Evolutionary conservation across 1,139 yeast species (phyloP), one percentile per base, ranked within the genome.

Genomic region (Saccharomyces uvarum): DNA sequence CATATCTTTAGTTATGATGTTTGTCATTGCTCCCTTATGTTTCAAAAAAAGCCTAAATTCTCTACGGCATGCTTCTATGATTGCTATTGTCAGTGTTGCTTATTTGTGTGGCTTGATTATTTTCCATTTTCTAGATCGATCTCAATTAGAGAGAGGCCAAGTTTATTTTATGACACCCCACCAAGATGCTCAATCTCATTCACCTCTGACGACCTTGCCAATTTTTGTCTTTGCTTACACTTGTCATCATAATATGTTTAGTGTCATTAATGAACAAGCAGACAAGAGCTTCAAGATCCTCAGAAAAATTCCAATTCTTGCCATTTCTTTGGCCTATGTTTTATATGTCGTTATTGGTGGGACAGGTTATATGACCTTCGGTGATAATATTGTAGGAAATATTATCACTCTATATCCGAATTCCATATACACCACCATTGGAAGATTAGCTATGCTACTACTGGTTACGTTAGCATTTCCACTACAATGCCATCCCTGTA

Each of bases 201-300:
- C 77, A 2, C 66, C 75, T 38, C 63, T 78, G 48, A 68, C 77
- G 2, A 73, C 86, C 38, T 83, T 86, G 70, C 90, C 91, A 2
- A 83, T 86, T 53, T 82, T 84, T 65, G 88, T 86, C 28, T 85
- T 85, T 74, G 89, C 90, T 1, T 86, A 84, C 69, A 86, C 93
- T 2, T 85, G 91, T 65, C 93, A 86, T 68, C 91, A 86, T 68
- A 85, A 86, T 67, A 84, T 84, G 84, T 84, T 86, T 68, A 84
- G 89, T 4, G 79, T 86, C 48, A 81, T 84, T 59, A 85, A 85
- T 65, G 91, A 85, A 66, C 73, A 80, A 51, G 64, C 70, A 31
- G 84, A 85, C 53, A 77, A 80, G 51, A 77, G 80, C 48, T 75
- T 81, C 1, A 68, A 77, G 52, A 82, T 76, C 59, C 76, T 84